Evolutionary conservation across 768 basidiomycete genomes (phyloP), one percentile per base, ranked within the genome.

Genomic region (Pleurotus tuoliensis): DNA sequence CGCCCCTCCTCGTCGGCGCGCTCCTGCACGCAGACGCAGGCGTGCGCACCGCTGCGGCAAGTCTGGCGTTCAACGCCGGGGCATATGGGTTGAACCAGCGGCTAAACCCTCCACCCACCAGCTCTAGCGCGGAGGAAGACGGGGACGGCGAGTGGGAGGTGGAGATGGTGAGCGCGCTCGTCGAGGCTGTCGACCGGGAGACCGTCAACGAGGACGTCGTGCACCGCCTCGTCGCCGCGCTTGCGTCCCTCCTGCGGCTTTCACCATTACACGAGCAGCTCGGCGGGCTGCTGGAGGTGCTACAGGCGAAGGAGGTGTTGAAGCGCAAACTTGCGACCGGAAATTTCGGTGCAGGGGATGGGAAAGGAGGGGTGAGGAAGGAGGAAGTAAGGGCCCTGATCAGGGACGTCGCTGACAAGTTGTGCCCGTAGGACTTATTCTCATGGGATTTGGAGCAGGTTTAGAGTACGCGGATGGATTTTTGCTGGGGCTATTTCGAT

Each of bases 131-230:
- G 13, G 84, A 82, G 51, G 82, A 84, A 54, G 90, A 80, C 16
- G 30, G 11, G 1, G 30, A 34, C 30, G 11, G 30, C 30, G 94
- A 94, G 55, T 95, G 92, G 91, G 86, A 92, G 64, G 76, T 90
- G 0, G 95, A 97, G 73, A 70, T 96, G 30, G 75, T 86, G 2
- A 90, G 87, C 63, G 95, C 90, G 0, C 65, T 97, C n/a, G 67
- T 94, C 0, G 91, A 93, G 67, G 90, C 89, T 15, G 64, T 96
- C 16, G 78, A 77, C 50, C 79, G 80, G 60, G 93, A 96, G 72
- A 79, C 73, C 59, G 71, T 74, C 54, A 90, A 77, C 61, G 90
- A 92, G 67, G 94, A 95, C 65, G 84, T 92, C 90, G 92, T 94
- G 1, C 90, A 97, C 67, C 89, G 94, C 11, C 71, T 97, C 41